These are phyloP conservation scores for Paraphaeosphaeria minitans DNA, from an alignment of 2,329 filamentous ascomycete genomes.

Conservation along the genomic window DNA sequence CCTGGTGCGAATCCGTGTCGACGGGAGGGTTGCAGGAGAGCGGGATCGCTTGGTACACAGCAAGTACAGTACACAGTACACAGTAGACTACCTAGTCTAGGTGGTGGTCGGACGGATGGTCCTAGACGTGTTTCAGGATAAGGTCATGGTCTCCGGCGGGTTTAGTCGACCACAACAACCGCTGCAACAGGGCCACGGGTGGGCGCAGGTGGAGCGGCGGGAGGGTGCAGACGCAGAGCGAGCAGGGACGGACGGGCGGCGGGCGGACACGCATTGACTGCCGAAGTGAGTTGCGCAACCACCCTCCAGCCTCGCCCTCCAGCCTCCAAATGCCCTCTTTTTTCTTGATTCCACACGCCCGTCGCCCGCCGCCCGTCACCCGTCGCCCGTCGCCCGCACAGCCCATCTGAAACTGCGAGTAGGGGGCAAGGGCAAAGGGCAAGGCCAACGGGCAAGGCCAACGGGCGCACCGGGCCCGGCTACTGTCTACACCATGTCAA, in stretches of 20 bases:
- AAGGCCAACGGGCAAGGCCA: no score
- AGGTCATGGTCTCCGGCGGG: conserved; percentile 4
- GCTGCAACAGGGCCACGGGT: conserved; percentile 3
- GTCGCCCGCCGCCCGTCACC: no score
- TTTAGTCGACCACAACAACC: conserved; percentile 4
- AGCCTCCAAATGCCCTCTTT: conserved; percentile 4
- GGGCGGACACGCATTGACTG: conserved; percentile 6
- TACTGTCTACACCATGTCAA: conserved; percentile 3
- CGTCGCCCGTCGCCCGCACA: no score
- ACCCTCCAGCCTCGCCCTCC: no score
- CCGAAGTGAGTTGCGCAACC: conserved; percentile 18
- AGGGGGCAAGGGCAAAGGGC: neutral
- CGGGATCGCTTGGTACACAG: conserved; percentile 4
- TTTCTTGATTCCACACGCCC: neutral
- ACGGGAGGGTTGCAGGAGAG: conserved; percentile 12
- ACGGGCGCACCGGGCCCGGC: neutral
- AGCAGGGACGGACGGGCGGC: neutral
- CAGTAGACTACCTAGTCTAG: no score
- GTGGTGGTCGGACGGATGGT: conserved; percentile 5
- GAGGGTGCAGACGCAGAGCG: neutral
- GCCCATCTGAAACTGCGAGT: conserved; percentile 12
- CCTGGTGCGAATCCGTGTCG: conserved; percentile 5
- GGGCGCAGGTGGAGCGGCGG: neutral
- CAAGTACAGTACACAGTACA: no score
- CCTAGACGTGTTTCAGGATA: conserved; percentile 14